phyloP scores from a whole-genome alignment of 441 rosid genomes.

The Melastoma candidum region DNA sequence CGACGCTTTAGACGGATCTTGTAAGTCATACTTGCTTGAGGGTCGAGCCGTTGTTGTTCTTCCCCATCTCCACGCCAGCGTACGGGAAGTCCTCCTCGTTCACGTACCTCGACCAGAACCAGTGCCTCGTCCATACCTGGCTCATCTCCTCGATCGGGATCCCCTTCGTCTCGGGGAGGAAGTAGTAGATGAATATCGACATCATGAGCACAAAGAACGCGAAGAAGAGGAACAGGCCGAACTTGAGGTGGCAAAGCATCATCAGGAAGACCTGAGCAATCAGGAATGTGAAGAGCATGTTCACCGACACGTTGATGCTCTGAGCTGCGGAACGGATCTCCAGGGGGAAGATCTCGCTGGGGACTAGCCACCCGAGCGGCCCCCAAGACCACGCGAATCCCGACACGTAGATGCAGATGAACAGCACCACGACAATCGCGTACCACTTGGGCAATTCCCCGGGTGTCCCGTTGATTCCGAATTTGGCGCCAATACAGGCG shows the following conservation, averaged over 20 bases:
- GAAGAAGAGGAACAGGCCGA: constrained; percentile 70
- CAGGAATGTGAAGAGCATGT: constrained; percentile 72
- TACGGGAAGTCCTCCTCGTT: constrained; percentile 25
- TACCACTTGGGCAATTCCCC: constrained; percentile 68
- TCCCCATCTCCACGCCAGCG: constrained; percentile 48
- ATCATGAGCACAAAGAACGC: constrained; percentile 59
- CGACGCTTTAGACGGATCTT: neutral
- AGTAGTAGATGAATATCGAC: constrained; percentile 47
- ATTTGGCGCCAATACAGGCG: constrained; percentile 61
- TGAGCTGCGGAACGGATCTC: constrained; percentile 88
- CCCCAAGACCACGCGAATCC: constrained; percentile 99
- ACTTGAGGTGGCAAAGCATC: constrained; percentile 85
- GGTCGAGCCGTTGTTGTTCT: constrained; percentile 4
- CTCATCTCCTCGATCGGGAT: constrained; percentile 82
- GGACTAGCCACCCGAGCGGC: constrained; percentile 84
- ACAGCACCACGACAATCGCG: constrained; percentile 62
- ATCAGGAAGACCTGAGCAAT: constrained; percentile 59
- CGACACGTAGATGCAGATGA: constrained; percentile 68
- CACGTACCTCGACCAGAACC: constrained; percentile 69
- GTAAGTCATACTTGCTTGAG: constrained; percentile 3
- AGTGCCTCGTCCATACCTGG: constrained; percentile 58
- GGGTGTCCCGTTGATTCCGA: constrained; percentile 51
- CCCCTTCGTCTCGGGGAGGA: constrained; percentile 83
- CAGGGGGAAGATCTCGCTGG: constrained; percentile 82
- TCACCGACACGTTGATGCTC: constrained; percentile 70